Conservation (phyloP, 345 rosid genomes). For the Linum usitatissimum region DNA sequence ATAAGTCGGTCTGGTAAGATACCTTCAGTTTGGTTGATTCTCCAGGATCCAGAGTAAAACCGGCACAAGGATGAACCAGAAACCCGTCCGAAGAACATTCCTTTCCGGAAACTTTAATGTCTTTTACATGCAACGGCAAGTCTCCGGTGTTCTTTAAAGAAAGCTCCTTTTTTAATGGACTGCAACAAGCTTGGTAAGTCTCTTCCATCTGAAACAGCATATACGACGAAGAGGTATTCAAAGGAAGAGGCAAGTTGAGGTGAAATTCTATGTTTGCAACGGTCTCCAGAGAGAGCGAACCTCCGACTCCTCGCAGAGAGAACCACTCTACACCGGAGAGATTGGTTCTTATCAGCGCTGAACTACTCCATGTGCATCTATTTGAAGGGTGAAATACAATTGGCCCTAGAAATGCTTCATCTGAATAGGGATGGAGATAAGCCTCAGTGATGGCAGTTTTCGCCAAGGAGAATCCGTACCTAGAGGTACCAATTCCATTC, state of each 20-base stretch:
- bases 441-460: conserved; percentile 42
- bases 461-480: conserved; percentile 45
- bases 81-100: conserved; percentile 46
- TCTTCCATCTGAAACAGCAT: conserved; percentile 28
- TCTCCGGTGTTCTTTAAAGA: conserved; percentile 53
- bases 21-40: conserved; percentile 48
- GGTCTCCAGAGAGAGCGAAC: conserved; percentile 41
- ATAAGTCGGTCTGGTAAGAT: conserved; percentile 44
- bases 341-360: conserved; percentile 55
- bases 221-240: conserved; percentile 26
- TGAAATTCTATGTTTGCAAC: conserved; percentile 46
- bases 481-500: conserved; percentile 11
- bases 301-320: conserved; percentile 50
- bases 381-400: conserved; percentile 50
- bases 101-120: conserved; percentile 47
- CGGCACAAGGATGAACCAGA: conserved; percentile 40
- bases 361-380: conserved; percentile 61
- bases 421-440: conserved; percentile 34
- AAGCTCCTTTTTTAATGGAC: conserved; percentile 46
- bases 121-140: conserved; percentile 46
- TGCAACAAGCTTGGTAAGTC: conserved; percentile 30
- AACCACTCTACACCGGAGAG: conserved; percentile 77
- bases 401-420: conserved; percentile 50
- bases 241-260: conserved; percentile 29
- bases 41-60: conserved; percentile 50